Conservation (phyloP, 192 early-diverging fungal genomes). For the Gigaspora rosea region DNA sequence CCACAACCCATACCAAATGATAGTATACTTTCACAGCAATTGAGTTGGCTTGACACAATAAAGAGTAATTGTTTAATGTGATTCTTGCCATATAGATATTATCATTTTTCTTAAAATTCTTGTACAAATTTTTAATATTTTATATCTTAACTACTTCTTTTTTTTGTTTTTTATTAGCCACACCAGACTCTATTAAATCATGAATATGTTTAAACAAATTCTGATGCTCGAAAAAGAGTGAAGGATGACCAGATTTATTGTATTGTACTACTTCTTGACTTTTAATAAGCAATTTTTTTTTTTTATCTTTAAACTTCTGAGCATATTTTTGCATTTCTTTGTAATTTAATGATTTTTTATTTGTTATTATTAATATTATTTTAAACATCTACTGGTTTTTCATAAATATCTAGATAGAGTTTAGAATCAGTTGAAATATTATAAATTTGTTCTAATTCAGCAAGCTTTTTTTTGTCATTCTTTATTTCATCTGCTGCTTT, state of each 20-base stretch:
- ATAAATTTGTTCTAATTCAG: too few species aligned
- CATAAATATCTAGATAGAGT: too few species aligned
- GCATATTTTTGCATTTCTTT: too few species aligned
- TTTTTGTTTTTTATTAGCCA: neutral
- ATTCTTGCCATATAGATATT: neutral
- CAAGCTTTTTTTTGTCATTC: too few species aligned
- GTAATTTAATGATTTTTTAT: neutral
- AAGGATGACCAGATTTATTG: neutral
- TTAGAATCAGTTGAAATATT: too few species aligned
- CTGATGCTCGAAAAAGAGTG: neutral
- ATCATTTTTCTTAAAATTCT: neutral
- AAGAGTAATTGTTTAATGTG: too few species aligned
- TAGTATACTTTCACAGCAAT: neutral
- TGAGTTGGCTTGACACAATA: neutral
- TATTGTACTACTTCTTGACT: too few species aligned
- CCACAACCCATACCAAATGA: neutral
- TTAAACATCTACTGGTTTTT: too few species aligned
- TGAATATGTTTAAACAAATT: neutral
- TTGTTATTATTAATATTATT: neutral
- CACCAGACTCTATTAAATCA: too few species aligned
- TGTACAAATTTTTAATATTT: neutral
- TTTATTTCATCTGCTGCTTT: neutral
- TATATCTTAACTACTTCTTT: neutral
- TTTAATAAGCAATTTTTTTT: neutral
- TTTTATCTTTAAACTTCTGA: neutral